Evolutionary conservation across 2,329 filamentous ascomycete genomes (phyloP), one percentile per base, ranked within the genome.

Genomic region (Anthostomella pinea): DNA sequence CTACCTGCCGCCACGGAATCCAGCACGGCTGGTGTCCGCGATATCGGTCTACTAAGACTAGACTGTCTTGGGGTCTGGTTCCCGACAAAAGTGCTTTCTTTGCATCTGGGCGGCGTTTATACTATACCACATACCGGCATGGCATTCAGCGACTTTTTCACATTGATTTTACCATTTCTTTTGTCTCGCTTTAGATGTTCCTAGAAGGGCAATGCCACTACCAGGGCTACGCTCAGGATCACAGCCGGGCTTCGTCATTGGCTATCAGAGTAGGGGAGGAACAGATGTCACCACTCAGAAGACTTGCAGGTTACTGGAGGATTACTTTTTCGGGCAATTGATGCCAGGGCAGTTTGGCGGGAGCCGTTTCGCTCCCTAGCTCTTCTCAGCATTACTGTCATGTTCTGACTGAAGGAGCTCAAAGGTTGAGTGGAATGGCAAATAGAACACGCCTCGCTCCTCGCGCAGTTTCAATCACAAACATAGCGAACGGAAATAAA

Each of bases 11-110:
- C 60, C 68, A 27, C 67, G 71, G 51, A 75, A 70, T 51, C 65
- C 73, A 15, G 61, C 68, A 43, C 65, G 72, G 45, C 52, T 79
- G 46, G 68, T 76, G 44, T 70, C 74, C 35, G 62, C 72, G 56
- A 76, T 79, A 63, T 71, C 73, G 48, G 73, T 77, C 50, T 79
- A 77, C 63, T 80, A 69, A 39, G 42, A 43, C 38, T 17, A 29
- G 15, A 65, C 37, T 63, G 65, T 15, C 55, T 56, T 43, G 43
- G 48, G 48, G 46, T 35, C 39, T 41, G 41, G 25, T 48, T 31
- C 46, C 39, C 18, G 11, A 39, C 29, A 43, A 41, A 46, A 49
- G 53, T 57, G 50, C 45, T 52, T 51, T 54, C 35, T 56, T 52
- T 58, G 57, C 58, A 61, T 60, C 49, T 58, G 57, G 58, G 54